Conservation (phyloP, 371 early-diverging fungal species). For the Mucor lusitanicus region DNA sequence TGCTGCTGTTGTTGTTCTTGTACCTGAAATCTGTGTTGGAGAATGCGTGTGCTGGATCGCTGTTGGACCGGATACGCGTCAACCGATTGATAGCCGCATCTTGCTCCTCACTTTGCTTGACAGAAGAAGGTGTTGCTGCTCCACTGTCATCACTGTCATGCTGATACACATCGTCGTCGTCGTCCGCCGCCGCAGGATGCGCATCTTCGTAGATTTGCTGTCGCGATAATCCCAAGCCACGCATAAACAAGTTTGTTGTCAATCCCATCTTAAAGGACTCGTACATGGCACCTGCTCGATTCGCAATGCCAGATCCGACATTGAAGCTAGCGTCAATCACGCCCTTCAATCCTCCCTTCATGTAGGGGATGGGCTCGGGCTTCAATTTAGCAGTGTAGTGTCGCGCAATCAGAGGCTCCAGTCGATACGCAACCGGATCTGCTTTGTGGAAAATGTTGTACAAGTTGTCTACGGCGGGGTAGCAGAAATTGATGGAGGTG, state of each 20-base stretch:
- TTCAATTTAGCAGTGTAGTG: slow-evolving; percentile 54
- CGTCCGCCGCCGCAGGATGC: slow-evolving; percentile 19
- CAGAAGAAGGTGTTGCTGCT: background rate
- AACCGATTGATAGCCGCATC: slow-evolving; percentile 15
- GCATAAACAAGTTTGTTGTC: slow-evolving; percentile 56
- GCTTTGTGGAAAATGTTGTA: slow-evolving; percentile 80
- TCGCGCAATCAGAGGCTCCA: slow-evolving; percentile 75
- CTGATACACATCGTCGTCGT: slow-evolving; percentile 15
- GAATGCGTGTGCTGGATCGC: slow-evolving; percentile 30
- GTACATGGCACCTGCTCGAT: slow-evolving; percentile 70
- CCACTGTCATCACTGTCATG: slow-evolving; percentile 16
- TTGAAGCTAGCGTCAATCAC: slow-evolving; percentile 62
- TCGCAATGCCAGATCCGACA: slow-evolving; percentile 68
- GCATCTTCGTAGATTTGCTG: slow-evolving; percentile 48
- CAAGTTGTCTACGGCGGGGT: slow-evolving; percentile 67
- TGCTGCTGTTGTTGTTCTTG: background rate
- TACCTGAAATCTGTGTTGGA: slow-evolving; percentile 9
- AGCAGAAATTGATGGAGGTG: slow-evolving; percentile 39
- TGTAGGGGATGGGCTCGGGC: slow-evolving; percentile 77
- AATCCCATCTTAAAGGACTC: slow-evolving; percentile 64
- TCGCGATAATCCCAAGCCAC: slow-evolving; percentile 50
- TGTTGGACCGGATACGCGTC: slow-evolving; percentile 30
- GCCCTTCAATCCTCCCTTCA: slow-evolving; percentile 81
- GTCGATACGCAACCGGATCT: slow-evolving; percentile 60
- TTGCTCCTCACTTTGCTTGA: background rate